Evolutionary conservation across 2,329 filamentous ascomycete species (phyloP), one percentile per base, ranked within the genome.

Genomic region (Septoria petroselini): DNA sequence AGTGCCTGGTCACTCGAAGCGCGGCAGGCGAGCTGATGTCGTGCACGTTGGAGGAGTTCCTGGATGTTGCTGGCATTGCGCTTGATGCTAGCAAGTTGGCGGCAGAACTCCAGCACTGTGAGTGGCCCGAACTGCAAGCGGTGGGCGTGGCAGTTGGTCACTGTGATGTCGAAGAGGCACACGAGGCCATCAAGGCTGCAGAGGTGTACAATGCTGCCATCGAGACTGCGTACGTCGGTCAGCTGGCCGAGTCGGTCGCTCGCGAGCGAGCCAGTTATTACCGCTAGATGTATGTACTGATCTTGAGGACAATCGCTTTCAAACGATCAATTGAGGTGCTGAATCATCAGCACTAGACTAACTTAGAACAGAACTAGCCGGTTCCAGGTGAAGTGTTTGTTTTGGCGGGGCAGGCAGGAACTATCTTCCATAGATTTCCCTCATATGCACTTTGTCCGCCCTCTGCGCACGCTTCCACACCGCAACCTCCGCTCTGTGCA

Each of bases 401-500:
- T 27, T 27, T 27, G 23, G 23, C 23, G 23, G 23, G 23, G 23
- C 23, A 27, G 23, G n/a, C n/a, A n/a, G n/a, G n/a, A n/a, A n/a
- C n/a, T n/a, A n/a, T n/a, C 23, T 27, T 27, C 23, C 23, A 27
- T n/a, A n/a, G n/a, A n/a, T n/a, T n/a, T n/a, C n/a, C 23, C 5
- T 27, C 9, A 9, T 5, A 27, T 27, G 23, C 23, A 5, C 23
- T 5, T 27, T 27, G 23, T 9, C 23, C 5, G 23, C 5, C 5
- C 5, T 27, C 23, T 27, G 23, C 5, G 5, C 23, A 27, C 23
- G 5, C 23, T 27, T 5, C 9, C 23, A 27, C 23, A 27, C 9
- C 23, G 23, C 23, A 27, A 27, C 9, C 38, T 41, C 11, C 40
- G 52, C 38, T 30, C 38, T 33, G 47, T 67, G 18, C 64, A 67